Evolutionary conservation across 306 rosid genomes (phyloP).

Genomic region (Cucumis melo): DNA sequence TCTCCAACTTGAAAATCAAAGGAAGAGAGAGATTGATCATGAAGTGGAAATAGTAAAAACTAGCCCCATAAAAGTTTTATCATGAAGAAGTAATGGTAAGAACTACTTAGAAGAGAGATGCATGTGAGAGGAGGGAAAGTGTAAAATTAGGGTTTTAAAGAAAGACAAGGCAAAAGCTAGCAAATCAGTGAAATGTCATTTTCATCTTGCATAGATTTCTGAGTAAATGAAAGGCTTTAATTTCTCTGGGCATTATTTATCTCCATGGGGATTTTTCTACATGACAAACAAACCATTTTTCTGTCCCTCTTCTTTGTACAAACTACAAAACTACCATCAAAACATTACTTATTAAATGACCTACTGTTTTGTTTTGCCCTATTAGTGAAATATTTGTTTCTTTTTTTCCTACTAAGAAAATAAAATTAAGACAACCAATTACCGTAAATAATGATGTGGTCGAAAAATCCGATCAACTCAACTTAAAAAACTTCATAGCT

Average conservation of each 20-base stretch:
- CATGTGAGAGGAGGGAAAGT: neutral
- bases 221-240: slow-evolving; percentile 15
- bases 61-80: neutral
- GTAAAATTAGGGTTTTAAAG: slow-evolving; percentile 28
- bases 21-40: neutral
- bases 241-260: slow-evolving; percentile 42
- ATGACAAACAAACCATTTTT: neutral
- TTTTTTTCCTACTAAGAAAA: no score
- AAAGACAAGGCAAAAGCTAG: slow-evolving; percentile 17
- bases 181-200: slow-evolving; percentile 85
- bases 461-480: no score
- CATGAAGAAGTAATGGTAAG: neutral
- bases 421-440: no score
- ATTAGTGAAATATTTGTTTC: no score
- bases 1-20: slow-evolving; percentile 1
- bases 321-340: slow-evolving; percentile 4
- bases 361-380: no score
- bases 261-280: slow-evolving; percentile 58
- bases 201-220: slow-evolving; percentile 31
- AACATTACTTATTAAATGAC: neutral
- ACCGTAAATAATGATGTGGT: no score
- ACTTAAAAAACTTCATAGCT: neutral
- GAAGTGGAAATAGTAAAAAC: neutral
- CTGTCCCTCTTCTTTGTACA: neutral
- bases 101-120: neutral